A percentile compares a stretch with the other conserved stretches of the same genome.
These are phyloP conservation scores for Phaeophleospora eucalypticola DNA, from an alignment of 2,329 filamentous ascomycete genomes.

Conservation along the genomic window DNA sequence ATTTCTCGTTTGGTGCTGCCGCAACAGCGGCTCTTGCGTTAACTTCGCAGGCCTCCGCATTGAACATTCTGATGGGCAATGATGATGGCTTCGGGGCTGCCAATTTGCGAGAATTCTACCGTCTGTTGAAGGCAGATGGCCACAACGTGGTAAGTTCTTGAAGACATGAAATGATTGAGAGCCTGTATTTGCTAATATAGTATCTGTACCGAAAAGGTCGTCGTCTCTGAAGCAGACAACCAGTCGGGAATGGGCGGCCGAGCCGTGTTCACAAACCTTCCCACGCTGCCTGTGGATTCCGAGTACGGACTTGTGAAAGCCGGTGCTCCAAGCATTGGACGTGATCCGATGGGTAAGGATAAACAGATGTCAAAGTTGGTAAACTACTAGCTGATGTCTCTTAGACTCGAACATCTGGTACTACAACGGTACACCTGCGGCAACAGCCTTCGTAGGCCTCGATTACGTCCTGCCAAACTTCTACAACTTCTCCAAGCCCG, in stretches of 20 bases:
- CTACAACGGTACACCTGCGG: conserved; percentile 57
- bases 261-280: conserved; percentile 41
- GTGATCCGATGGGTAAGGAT: conserved; percentile 48
- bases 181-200: conserved; percentile 22
- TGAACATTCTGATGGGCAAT: conserved; percentile 38
- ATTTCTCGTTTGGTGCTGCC: conserved; percentile 5
- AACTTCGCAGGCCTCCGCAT: conserved; percentile 8
- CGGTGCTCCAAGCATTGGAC: conserved; percentile 48
- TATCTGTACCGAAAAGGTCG: conserved; percentile 42
- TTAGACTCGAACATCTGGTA: conserved; percentile 58
- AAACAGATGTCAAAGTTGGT: too few relatives aligned
- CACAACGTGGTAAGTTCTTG: conserved; percentile 43
- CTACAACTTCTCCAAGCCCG: conserved; percentile 47
- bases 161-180: too few relatives aligned
- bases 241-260: conserved; percentile 47
- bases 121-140: conserved; percentile 34
- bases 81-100: conserved; percentile 38
- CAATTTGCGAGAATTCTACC: conserved; percentile 38
- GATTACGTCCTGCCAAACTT: conserved; percentile 53
- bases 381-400: too few relatives aligned
- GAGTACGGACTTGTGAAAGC: conserved; percentile 47
- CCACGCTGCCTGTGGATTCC: conserved; percentile 40
- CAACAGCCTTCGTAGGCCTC: conserved; percentile 48
- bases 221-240: conserved; percentile 37
- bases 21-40: conserved; percentile 15